These are phyloP conservation scores for Colletotrichum ledebouriae DNA, from an alignment of 2,329 filamentous ascomycete genomes.

Conservation along the genomic window DNA sequence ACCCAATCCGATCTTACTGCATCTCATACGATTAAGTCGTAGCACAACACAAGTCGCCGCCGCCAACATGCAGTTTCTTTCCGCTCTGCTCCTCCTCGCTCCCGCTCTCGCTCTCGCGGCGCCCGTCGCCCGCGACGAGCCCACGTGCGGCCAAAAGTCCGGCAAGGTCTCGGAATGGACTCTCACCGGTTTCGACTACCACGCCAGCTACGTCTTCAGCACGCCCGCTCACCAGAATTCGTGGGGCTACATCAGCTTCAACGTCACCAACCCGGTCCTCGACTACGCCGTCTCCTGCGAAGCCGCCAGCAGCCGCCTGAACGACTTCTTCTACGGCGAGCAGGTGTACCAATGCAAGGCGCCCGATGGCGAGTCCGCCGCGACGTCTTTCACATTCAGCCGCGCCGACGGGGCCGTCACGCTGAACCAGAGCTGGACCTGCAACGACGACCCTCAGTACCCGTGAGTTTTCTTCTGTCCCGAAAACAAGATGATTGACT, in stretches of 20 bases:
- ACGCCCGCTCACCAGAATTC: slow-evolving; percentile 66
- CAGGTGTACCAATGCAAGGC: slow-evolving; percentile 58
- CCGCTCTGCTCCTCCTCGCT: slow-evolving; percentile 32
- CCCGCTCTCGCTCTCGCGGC: slow-evolving; percentile 35
- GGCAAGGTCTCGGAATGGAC: slow-evolving; percentile 52
- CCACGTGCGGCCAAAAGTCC: slow-evolving; percentile 41
- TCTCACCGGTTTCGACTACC: slow-evolving; percentile 61
- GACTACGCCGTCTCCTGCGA: slow-evolving; percentile 55
- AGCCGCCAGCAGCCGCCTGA: slow-evolving; percentile 57
- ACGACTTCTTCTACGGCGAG: slow-evolving; percentile 65
- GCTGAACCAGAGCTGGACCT: slow-evolving; percentile 65
- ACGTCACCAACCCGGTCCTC: slow-evolving; percentile 61
- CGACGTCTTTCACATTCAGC: slow-evolving; percentile 59
- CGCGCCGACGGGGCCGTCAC: slow-evolving; percentile 52
- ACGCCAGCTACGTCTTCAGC: slow-evolving; percentile 62
- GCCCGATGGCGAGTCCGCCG: slow-evolving; percentile 48
- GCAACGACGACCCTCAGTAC: slow-evolving; percentile 54
- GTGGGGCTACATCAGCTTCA: slow-evolving; percentile 63
- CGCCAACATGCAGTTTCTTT: slow-evolving; percentile 24
- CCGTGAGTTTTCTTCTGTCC: slow-evolving; percentile 30
- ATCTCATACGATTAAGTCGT: background rate
- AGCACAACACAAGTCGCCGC: background rate
- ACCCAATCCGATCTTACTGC: background rate
- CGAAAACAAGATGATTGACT: background rate
- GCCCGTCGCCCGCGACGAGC: slow-evolving; percentile 27